Evolutionary conservation across 2,329 filamentous ascomycete genomes (phyloP), one percentile per base, ranked within the genome.

Genomic region (Leptodontidium sp.): DNA sequence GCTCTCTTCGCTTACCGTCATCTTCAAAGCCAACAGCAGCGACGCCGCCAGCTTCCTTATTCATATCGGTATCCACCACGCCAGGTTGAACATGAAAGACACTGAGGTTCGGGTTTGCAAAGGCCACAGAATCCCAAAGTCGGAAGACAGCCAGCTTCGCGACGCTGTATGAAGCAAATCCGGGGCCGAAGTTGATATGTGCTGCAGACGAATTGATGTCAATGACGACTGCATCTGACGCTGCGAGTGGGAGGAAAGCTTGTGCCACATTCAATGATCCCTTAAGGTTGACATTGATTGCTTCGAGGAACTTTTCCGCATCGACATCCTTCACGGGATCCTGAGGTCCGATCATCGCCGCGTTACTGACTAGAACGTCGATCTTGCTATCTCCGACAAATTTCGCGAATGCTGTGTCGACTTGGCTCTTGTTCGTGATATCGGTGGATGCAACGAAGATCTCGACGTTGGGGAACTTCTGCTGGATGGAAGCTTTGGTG

Each of bases 331-430:
- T 57, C 9, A 81, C 64, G 8, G 75, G 53, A 15, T 77, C 75
- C 38, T 65, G 69, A 5, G 76, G 75, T 45, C 79, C 78, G 12
- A 78, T 68, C 0, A 71, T 72, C 0, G 76, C 81, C 0, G 82
- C 83, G 66, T 77, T 80, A 66, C 79, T 79, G 59, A 84, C 76
- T 15, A 84, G 68, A 53, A 84, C 74, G 67, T 84, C 74, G 59
- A 83, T 76, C 62, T 77, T 76, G 2, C 76, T 77, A n/a, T 65
- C 68, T 9, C 73, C 73, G 53, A 70, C 71, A 64, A 80, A 77
- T 14, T 73, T 72, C 2, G 72, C 47, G 63, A 82, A 82, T 26
- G 78, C 78, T 2, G 70, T 72, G n/a, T 80, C 76, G 15, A 81
- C 72, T 55, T 78, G 71, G 49, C 58, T 68, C 49, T 76, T 72